Evolutionary conservation across 2,329 filamentous ascomycete genomes (phyloP), one percentile per base, ranked within the genome.

Genomic region (Coccinonectria pachysandricola): DNA sequence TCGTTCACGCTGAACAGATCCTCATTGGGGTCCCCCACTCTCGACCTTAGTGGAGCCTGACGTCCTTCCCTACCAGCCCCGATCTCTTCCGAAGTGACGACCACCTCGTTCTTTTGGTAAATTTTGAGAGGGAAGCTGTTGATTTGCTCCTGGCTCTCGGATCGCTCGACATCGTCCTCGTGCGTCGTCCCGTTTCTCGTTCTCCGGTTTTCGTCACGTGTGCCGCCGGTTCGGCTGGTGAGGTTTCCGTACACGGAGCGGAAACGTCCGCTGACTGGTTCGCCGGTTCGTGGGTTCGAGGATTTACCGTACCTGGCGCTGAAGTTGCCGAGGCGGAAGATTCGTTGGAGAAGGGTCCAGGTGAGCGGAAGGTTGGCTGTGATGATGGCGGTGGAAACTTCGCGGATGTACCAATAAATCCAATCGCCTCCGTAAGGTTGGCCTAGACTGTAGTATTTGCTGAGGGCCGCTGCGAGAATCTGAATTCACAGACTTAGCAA

Each of bases 351-450:
- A 3, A 60, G 40, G 0, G 57, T 57, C 59, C 59, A 63, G 1
- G 55, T 56, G 8, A 60, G 46, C 6, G 59, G 59, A 4, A 63
- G 50, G 25, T 63, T 62, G 22, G 58, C 46, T 8, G 56, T 51
- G 36, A 62, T 60, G 19, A 63, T 46, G n/a, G 59, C 57, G 4
- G 59, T 62, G 1, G 59, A 60, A 0, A 59, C 59, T 34, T 63
- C 59, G 16, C 59, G 57, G 25, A 62, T 56, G 39, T 62, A 63
- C 59, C 59, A 63, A 27, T 53, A 57, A 3, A 53, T 56, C 59
- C 58, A 63, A 9, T 47, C 37, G 12, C 31, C 38, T 7, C 53
- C 57, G 24, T 46, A 62, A 0, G 58, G 56, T 11, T 58, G 40
- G 8, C 32, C 50, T 15, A 63, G 50, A 31, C 55, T 60, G 46